These are phyloP conservation scores for Colletotrichum eleusines DNA, from an alignment of 2,329 filamentous ascomycete species.

Conservation along the genomic window DNA sequence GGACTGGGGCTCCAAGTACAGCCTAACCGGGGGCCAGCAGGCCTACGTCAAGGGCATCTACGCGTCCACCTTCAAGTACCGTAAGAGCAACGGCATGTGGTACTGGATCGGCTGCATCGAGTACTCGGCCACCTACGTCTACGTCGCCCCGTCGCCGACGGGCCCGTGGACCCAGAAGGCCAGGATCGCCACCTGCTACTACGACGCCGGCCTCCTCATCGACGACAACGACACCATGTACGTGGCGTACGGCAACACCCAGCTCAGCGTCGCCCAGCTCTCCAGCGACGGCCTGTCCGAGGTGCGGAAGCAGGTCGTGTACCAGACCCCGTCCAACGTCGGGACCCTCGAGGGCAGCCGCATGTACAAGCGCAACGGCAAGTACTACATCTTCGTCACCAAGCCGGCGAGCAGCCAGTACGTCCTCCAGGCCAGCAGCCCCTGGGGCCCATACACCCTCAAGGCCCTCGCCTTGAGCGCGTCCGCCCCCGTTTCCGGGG, in stretches of 20 bases:
- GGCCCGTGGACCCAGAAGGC: slow-evolving; percentile 16
- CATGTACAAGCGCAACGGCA: slow-evolving; percentile 67
- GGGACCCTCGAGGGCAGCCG: slow-evolving; percentile 61
- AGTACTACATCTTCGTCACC: slow-evolving; percentile 66
- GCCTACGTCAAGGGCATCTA: slow-evolving; percentile 68
- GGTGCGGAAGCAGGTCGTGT: slow-evolving; percentile 50
- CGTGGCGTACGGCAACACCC: slow-evolving; percentile 57
- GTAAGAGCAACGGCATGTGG: slow-evolving; percentile 32
- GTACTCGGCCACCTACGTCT: slow-evolving; percentile 38
- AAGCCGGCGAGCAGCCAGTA: slow-evolving; percentile 58
- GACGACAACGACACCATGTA: slow-evolving; percentile 63
- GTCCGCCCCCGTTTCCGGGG: slow-evolving; percentile 54
- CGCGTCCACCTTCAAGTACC: slow-evolving; percentile 64
- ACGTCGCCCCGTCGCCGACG: slow-evolving; percentile 43
- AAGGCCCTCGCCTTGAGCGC: slow-evolving; percentile 57
- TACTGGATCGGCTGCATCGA: slow-evolving; percentile 41
- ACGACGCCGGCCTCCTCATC: slow-evolving; percentile 60
- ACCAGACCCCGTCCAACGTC: slow-evolving; percentile 22
- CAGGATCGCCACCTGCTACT: slow-evolving; percentile 53
- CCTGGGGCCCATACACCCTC: slow-evolving; percentile 63
- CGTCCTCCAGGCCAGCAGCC: slow-evolving; percentile 60
- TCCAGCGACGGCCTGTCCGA: slow-evolving; percentile 58
- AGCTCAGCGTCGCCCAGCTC: slow-evolving; percentile 58
- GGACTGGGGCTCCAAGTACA: slow-evolving; percentile 57
- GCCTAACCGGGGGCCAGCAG: slow-evolving; percentile 53